Evolutionary conservation across 2,329 filamentous ascomycete species (phyloP), one percentile per base, ranked within the genome.

Genomic region (Ceratocystis ficicola): DNA sequence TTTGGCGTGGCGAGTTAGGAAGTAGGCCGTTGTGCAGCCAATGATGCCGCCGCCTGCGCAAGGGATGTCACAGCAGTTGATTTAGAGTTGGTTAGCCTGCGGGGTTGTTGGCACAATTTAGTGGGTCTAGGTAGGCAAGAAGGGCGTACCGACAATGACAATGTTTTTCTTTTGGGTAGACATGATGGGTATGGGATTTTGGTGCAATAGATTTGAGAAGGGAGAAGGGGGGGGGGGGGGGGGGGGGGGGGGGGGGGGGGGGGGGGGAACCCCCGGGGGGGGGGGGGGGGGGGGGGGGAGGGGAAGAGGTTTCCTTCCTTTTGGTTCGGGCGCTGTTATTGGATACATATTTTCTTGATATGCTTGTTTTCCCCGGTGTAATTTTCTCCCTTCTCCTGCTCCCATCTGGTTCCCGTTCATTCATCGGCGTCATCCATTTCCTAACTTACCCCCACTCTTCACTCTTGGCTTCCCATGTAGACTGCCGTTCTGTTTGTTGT

Each of bases 21-120:
- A 97, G 76, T 97, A 97, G 67, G 93, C 92, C 4, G 89, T 91
- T 62, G 90, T 94, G 74, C 86, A 88, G 72, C 94, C 94, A 71
- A 97, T 95, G 69, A 97, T 91, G 71, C 93, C 93, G 70, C 91
- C 93, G 70, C 93, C 91, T 90, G 68, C 59, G 41, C 41, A 12
- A 17, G 44, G 46, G 59, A 59, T 36, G 12, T 8, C 55, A 20
- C 6, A 17, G 12, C 55, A n/a, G 55, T 30, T 36, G 17, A n/a
- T 17, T 59, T 32, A 59, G 65, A 41, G 60, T 52, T 63, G 25
- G 60, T 66, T 60, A 70, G 66, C 57, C 63, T 32, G 65, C 32
- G 17, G 55, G 62, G 32, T 30, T 15, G 36, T 46, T 41, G 41
- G 55, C 44, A 44, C 10, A 15, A 28, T 55, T 52, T 20, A 25